These are phyloP conservation scores for Nicotiana attenuata DNA, from an alignment of 257 asterid genomes.

Conservation along the genomic window DNA sequence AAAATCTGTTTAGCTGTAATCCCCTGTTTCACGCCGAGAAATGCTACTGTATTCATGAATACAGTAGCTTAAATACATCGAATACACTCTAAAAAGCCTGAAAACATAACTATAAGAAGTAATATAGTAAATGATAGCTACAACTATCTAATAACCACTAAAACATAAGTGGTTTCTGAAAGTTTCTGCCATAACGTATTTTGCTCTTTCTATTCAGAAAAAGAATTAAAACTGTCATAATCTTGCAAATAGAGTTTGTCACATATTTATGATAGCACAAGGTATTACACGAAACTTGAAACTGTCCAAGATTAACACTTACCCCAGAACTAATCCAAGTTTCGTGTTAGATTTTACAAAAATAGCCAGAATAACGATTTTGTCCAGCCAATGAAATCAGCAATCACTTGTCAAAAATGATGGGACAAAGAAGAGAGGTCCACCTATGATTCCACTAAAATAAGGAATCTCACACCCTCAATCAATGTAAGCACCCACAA, in stretches of 20 bases:
- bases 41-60: too few relatives aligned
- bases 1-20: too few relatives aligned
- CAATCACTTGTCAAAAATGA: not conserved
- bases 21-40: too few relatives aligned
- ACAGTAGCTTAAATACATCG: too few relatives aligned
- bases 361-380: not conserved
- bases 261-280: not conserved
- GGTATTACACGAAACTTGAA: not conserved
- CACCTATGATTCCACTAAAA: not conserved
- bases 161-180: too few relatives aligned
- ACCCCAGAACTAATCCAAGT: not conserved
- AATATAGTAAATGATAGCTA: too few relatives aligned
- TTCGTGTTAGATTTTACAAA: not conserved
- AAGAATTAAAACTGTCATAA: too few relatives aligned
- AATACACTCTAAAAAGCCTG: too few relatives aligned
- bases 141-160: too few relatives aligned
- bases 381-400: not conserved
- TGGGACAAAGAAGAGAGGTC: not conserved
- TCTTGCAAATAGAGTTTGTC: not conserved
- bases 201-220: too few relatives aligned
- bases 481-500: not conserved
- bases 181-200: too few relatives aligned
- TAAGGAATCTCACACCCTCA: not conserved
- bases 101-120: too few relatives aligned
- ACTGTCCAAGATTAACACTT: not conserved